Percentiles rank a stretch among this genome's conserved stretches.
These are phyloP conservation scores for Allantophomopsis lycopodina DNA, from an alignment of 2,329 filamentous ascomycete species.

Conservation along the genomic window DNA sequence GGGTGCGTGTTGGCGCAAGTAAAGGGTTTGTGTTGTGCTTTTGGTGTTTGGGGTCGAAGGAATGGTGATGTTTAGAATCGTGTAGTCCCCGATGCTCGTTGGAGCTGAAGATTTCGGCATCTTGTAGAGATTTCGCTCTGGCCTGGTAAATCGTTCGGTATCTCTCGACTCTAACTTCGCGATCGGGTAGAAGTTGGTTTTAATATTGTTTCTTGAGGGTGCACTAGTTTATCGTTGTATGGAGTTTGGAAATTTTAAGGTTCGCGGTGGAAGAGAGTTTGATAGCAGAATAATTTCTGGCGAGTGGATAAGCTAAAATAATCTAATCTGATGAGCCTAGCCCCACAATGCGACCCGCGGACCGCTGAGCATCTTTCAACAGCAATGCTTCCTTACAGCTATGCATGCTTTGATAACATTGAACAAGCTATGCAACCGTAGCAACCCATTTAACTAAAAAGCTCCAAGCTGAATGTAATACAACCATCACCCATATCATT, in stretches of 20 bases:
- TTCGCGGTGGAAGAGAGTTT: constrained; percentile 1
- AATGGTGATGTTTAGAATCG: constrained; percentile 15
- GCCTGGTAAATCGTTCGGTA: too few species aligned
- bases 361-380: not conserved
- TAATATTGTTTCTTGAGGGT: too few species aligned
- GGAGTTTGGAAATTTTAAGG: not conserved
- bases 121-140: too few species aligned
- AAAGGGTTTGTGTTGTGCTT: constrained; percentile 59
- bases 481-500: too few species aligned
- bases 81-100: constrained; percentile 12
- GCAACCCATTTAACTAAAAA: not conserved
- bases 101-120: constrained; percentile 2
- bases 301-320: constrained; percentile 6
- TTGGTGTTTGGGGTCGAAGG: too few species aligned
- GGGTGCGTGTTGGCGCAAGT: constrained; percentile 72
- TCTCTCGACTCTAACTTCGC: too few species aligned
- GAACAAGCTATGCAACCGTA: not conserved
- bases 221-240: too few species aligned
- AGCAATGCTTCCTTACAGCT: too few species aligned
- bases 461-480: too few species aligned
- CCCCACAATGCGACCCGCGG: constrained; percentile 4
- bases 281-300: too few species aligned
- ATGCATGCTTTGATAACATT: not conserved
- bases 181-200: too few species aligned
- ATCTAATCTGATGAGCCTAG: constrained; percentile 11